Percentiles rank a stretch among this genome's conserved stretches.
phyloP scores from a whole-genome alignment of 2,329 filamentous ascomycete species.

The Incumbomyces lentus region DNA sequence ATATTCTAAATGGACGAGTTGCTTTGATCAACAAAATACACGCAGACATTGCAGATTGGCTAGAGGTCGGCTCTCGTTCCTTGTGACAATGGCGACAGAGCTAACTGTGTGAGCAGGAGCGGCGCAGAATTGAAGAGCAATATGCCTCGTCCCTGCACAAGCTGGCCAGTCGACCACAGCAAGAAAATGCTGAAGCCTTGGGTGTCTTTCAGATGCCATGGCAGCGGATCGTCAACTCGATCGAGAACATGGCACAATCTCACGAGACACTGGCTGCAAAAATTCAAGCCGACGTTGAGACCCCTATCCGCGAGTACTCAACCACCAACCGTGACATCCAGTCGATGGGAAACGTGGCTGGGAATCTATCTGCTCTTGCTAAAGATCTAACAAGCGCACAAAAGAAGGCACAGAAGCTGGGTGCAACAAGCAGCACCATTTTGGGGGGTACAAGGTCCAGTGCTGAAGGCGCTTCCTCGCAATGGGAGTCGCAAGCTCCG shows the following conservation, averaged over 20 bases:
- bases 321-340: slow-evolving; percentile 63
- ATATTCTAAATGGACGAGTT: slow-evolving; percentile 74
- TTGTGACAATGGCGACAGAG: slow-evolving; percentile 7
- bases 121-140: slow-evolving; percentile 78
- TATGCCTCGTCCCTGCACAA: slow-evolving; percentile 77
- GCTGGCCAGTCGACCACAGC: slow-evolving; percentile 62
- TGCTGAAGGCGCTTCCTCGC: slow-evolving; percentile 65
- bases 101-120: slow-evolving; percentile 53
- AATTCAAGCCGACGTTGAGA: slow-evolving; percentile 82
- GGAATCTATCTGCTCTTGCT: slow-evolving; percentile 68
- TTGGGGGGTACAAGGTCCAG: slow-evolving; percentile 58
- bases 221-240: slow-evolving; percentile 73
- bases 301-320: slow-evolving; percentile 66
- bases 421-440: slow-evolving; percentile 66
- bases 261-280: slow-evolving; percentile 71
- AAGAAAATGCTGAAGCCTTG: slow-evolving; percentile 68
- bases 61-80: slow-evolving; percentile 55
- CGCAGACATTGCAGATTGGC: slow-evolving; percentile 86
- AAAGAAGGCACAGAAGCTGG: slow-evolving; percentile 75
- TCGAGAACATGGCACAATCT: slow-evolving; percentile 69
- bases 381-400: slow-evolving; percentile 77
- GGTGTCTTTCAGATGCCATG: slow-evolving; percentile 86
- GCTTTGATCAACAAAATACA: slow-evolving; percentile 80
- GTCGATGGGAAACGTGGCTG: slow-evolving; percentile 69
- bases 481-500: slow-evolving; percentile 91